A percentile compares a stretch with the other conserved stretches of the same genome.
Evolutionary conservation across 2,329 filamentous ascomycete genomes (phyloP).

Genomic region (Trichoderma polysporum): DNA sequence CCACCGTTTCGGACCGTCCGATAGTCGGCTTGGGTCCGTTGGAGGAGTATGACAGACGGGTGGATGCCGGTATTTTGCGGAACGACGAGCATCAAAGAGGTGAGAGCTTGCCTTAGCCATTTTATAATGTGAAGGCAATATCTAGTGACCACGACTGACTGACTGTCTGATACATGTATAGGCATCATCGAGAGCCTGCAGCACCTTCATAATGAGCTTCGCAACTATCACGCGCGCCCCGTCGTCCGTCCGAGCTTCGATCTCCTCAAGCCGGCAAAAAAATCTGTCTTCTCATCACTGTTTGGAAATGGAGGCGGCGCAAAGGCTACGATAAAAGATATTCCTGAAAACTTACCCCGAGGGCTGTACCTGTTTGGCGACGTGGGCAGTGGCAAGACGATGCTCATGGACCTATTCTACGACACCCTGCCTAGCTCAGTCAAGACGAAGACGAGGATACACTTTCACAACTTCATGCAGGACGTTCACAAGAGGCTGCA

Average conservation of each 20-base stretch:
- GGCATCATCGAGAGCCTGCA: conserved; percentile 88
- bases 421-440: conserved; percentile 84
- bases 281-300: conserved; percentile 59
- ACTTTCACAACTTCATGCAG: conserved; percentile 99
- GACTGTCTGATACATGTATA: conserved; percentile 36
- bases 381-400: conserved; percentile 96
- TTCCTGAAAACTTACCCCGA: conserved; percentile 74
- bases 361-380: conserved; percentile 95
- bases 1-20: conserved; percentile 29
- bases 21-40: conserved; percentile 64
- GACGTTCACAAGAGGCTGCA: conserved; percentile 91
- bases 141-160: background rate
- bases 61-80: conserved; percentile 68
- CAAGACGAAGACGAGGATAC: conserved; percentile 81
- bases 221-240: conserved; percentile 68
- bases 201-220: conserved; percentile 80
- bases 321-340: conserved; percentile 45
- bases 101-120: conserved; percentile 36
- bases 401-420: conserved; percentile 99
- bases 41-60: conserved; percentile 82
- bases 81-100: conserved; percentile 92
- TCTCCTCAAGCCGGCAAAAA: conserved; percentile 56
- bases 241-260: conserved; percentile 78
- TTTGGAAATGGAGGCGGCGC: conserved; percentile 52
- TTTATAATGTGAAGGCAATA: conserved; percentile 20